Base-by-base conservation (phyloP, 257 asterid genomes). In the Solanum clarkiae region DNA sequence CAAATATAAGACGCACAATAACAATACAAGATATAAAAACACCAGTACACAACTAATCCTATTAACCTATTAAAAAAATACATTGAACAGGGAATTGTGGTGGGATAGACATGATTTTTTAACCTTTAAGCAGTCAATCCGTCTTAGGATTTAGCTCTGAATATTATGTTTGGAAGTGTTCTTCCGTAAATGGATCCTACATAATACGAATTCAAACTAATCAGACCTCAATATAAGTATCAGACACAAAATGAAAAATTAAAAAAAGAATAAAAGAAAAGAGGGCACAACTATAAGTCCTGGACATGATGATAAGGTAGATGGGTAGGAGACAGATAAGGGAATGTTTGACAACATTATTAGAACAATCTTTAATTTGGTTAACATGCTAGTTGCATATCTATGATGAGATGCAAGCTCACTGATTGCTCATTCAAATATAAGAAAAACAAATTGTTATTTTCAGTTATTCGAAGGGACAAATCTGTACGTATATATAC, bases 271-370 rank as follows among this genome's bases (percentile, higher is more conserved):
- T 36, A 36, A 36, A 36, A 36, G 42, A 66, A 66, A 4, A 74
- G 0, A n/a, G 16, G 40, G 13, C 24, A 49, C 2, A 63, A 77
- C 5, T 51, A 26, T 53, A 77, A 77, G 82, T 77, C 82, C 82
- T 77, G 16, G 11, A 29, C 82, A 77, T 53, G 82, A 77, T 77
- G 65, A 75, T 75, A 42, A 51, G 63, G 16, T 26, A 9, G 26
- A 77, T 77, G 3, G 82, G 47, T 9, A 51, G 82, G 82, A 51
- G 65, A 77, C 82, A 77, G 63, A 77, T 51, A 51, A 77, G 82
- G 47, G 49, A 77, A 77, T 53, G 65, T 77, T 24, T 51, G 24
- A 77, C 16, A 51, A 77, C 82, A 77, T 51, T 16, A 24, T 26
- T 26, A 1, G 15, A 77, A 75, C 10, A 66, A 14, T 49, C 22